Evolutionary conservation across 2,329 filamentous ascomycete species (phyloP).

Genomic region (Clonostachys byssicola): DNA sequence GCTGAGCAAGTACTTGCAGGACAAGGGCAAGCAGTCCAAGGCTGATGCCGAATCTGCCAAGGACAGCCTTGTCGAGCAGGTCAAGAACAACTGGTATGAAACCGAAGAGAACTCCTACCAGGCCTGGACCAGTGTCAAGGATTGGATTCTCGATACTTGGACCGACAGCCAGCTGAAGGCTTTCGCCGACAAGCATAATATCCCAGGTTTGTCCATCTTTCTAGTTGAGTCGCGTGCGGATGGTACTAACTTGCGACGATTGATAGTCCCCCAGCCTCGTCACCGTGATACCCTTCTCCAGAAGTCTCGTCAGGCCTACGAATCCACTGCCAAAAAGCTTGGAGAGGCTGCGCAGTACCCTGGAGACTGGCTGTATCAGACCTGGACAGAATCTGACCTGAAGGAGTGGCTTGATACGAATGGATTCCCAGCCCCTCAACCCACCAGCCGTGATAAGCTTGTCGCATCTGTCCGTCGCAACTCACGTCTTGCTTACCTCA

Average conservation of each 20-base stretch:
- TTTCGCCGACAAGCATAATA: constrained; percentile 83
- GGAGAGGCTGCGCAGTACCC: constrained; percentile 83
- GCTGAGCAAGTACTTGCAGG: constrained; percentile 62
- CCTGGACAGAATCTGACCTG: constrained; percentile 89
- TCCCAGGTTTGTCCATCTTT: constrained; percentile 51
- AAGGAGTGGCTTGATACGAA: constrained; percentile 91
- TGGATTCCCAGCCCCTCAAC: constrained; percentile 82
- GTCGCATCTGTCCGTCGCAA: constrained; percentile 89
- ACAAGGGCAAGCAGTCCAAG: constrained; percentile 68
- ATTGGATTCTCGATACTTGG: constrained; percentile 97
- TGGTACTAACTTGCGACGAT: neutral
- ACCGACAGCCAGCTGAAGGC: constrained; percentile 89
- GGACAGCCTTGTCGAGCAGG: constrained; percentile 63
- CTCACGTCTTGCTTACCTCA: constrained; percentile 72
- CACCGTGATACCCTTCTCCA: constrained; percentile 78
- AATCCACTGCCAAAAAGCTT: constrained; percentile 65
- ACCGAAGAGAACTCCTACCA: constrained; percentile 72
- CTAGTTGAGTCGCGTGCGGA: too few species aligned
- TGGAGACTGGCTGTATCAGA: constrained; percentile 88
- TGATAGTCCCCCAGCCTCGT: constrained; percentile 72
- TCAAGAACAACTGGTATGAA: constrained; percentile 74
- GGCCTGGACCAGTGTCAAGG: constrained; percentile 68
- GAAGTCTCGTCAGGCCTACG: constrained; percentile 76
- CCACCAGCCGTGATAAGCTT: constrained; percentile 78
- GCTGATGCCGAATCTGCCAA: constrained; percentile 63